Base-by-base conservation (phyloP, 1,139 yeast species). In the Kazachstania sp. region DNA sequence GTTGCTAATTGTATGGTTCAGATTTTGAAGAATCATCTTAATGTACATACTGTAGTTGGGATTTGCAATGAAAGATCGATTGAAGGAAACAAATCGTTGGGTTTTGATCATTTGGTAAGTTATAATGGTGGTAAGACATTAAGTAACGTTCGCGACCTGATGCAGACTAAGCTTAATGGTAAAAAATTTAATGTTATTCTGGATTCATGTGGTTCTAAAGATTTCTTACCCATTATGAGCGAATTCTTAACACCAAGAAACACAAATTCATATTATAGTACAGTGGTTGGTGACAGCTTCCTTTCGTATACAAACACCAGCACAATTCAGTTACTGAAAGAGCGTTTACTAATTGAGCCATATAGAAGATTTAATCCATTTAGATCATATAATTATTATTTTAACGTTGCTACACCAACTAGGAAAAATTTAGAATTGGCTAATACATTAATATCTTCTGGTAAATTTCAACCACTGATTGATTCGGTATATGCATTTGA, bases 321-420 rank as follows among this genome's bases (percentile, higher is more conserved):
- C 4, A 46, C 44, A 66, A 56, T 70, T 46, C 46, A 73, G 49
- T 50, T 83, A 12, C 6, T 38, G 5, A 39, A 43, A 13, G 23
- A 29, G 3, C 29, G 23, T n/a, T 18, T 13, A 6, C n/a, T 39
- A 81, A 59, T 79, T 83, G 52, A 72, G 90, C 54, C 92, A 88
- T 37, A 20, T 23, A 19, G 40, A 19, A 37, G 40, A 16, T 6
- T 72, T 82, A 46, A 86, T 87, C 44, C 67, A 50, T 64, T 51
- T 63, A 61, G 53, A 56, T 57, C 57, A 51, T 71, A 60, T 49
- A 64, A 66, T 46, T 73, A 69, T 39, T 60, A 60, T 3, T 45
- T 66, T 15, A 54, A 57, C 28, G 51, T 57, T 12, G 49, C 54
- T 11, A 48, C 51, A 35, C 48, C 51, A 37, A 49, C 37, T 57